Base-by-base conservation (phyloP, 179 eudicot genomes). In the Pouteria campechiana region DNA sequence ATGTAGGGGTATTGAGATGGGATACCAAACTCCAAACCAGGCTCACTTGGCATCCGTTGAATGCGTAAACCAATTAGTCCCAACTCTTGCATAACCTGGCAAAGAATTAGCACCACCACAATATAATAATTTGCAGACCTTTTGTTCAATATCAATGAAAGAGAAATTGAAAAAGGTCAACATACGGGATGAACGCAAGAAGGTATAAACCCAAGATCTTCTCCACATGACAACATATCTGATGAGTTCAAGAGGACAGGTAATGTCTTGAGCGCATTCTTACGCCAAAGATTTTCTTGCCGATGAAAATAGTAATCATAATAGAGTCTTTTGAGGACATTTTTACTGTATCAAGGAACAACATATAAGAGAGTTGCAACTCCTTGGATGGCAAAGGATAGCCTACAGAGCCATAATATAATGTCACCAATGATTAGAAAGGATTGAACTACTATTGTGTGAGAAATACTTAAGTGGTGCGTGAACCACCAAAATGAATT, bases 111-210 rank as follows among this genome's bases (percentile, higher is more conserved):
- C 11, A 18, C 39, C 33, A 29, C 23, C 52, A 30, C 23, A 41
- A 52, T 33, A 9, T 32, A 29, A 15, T 13, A 16, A 31, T 17
- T 52, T 6, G 14, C 17, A 4, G 12, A 14, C n/a, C n/a, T n/a
- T n/a, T n/a, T n/a, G n/a, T n/a, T 18, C 13, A 9, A 20, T 36
- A 1, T n/a, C 14, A 54, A 25, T 20, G 37, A 22, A 25, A 8
- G 20, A 21, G 17, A 22, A 25, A 14, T 3, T 12, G 23, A 42
- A 45, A 37, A 11, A 17, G 12, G 42, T 19, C 17, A 5, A 30
- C 85, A 57, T 63, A 90, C 98, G 18, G 98, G 98, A 69, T 86
- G 94, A 63, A 90, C 98, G 63, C 98, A 90, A 34, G 93, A 81
- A 48, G 98, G 98, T 54, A 90, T 76, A 30, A 90, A 50, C 41